These are phyloP conservation scores for Piromyces sp. DNA, from an alignment of 192 early-diverging fungal genomes.

Conservation along the genomic window DNA sequence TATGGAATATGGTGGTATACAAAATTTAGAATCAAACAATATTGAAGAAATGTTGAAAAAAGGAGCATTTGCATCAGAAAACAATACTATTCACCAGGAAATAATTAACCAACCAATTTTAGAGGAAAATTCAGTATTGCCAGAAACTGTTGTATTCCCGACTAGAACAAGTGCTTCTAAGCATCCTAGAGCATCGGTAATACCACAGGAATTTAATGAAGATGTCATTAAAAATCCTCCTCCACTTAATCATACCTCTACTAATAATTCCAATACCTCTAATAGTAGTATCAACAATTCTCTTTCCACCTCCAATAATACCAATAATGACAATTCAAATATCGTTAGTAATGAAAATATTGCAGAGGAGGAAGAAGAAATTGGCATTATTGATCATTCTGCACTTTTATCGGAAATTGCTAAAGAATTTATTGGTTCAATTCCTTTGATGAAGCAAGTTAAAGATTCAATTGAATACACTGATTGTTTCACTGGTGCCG, in stretches of 20 bases:
- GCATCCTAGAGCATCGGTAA: neutral
- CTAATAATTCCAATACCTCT: too few relatives aligned
- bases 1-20: neutral
- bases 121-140: neutral
- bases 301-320: too few relatives aligned
- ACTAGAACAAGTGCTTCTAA: neutral
- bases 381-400: slow-evolving; percentile 12
- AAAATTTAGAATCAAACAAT: neutral
- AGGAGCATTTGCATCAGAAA: neutral
- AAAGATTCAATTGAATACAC: slow-evolving; percentile 70
- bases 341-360: neutral
- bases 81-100: neutral
- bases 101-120: neutral
- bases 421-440: slow-evolving; percentile 32
- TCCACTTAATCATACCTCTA: too few relatives aligned
- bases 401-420: slow-evolving; percentile 57
- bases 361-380: neutral
- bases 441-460: slow-evolving; percentile 37
- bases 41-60: neutral
- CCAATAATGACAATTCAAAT: too few relatives aligned
- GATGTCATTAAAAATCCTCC: too few relatives aligned
- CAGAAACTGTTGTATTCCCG: neutral
- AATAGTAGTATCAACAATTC: too few relatives aligned
- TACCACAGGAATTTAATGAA: too few relatives aligned
- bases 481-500: slow-evolving; percentile 66